phyloP scores from a whole-genome alignment of 2,329 filamentous ascomycete species.

The Fusarium brevicatenulatum region DNA sequence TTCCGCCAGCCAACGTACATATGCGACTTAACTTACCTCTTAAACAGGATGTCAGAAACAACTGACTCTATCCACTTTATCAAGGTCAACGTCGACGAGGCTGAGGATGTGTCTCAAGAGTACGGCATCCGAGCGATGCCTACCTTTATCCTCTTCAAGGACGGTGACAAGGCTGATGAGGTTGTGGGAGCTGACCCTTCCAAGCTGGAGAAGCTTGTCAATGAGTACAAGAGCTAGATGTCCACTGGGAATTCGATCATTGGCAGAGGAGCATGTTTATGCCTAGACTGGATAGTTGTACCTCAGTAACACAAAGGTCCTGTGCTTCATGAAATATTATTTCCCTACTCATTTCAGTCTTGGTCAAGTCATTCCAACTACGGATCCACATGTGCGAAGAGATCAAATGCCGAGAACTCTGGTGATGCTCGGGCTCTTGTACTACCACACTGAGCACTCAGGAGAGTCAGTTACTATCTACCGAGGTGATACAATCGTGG shows the following conservation, averaged over 20 bases:
- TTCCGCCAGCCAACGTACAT: fast-evolving
- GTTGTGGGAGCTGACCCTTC: not conserved
- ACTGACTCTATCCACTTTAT: not conserved
- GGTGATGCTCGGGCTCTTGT: not conserved
- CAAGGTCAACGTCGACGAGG: not conserved
- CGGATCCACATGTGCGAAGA: not conserved
- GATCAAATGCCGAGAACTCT: not conserved
- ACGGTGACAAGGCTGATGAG: not conserved
- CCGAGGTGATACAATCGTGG: not conserved
- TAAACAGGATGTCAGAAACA: not conserved
- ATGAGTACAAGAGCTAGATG: not conserved
- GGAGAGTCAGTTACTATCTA: fast-evolving
- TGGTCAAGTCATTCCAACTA: too few relatives aligned
- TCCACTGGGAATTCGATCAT: fast-evolving
- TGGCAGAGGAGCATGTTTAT: not conserved
- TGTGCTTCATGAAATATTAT: not conserved
- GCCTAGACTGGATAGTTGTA: not conserved
- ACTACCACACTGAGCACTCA: not conserved
- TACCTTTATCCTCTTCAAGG: not conserved
- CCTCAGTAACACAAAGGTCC: not conserved
- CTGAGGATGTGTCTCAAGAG: not conserved
- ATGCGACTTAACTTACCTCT: not conserved
- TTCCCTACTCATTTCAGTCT: not conserved
- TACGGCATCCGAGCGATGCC: slow-evolving; percentile 10
- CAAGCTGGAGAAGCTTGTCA: not conserved